Evolutionary conservation across 1,139 yeast genomes (phyloP), one percentile per base, ranked within the genome.

Genomic region (Debaryomyces subglobosus): DNA sequence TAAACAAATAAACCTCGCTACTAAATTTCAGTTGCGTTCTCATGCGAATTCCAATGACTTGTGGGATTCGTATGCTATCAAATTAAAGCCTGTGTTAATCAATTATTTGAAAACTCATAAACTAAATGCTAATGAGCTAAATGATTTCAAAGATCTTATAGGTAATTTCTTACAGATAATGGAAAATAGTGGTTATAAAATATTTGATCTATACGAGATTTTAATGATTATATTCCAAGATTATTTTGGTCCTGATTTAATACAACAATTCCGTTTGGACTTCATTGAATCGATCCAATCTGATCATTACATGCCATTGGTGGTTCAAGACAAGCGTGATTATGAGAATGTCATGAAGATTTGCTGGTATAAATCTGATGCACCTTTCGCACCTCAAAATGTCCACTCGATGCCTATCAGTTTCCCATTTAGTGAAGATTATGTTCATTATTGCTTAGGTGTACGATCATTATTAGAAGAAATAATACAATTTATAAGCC

Each of bases 281-380:
- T 92, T 90, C 65, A 68, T 76, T 39, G 77, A 77, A 13, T 72
- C 86, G 7, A 81, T 91, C 39, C 82, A 83, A 53, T 85, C 86
- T 21, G 97, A 92, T 63, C 96, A 89, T 60, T 89, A 90, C 59
- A 89, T 89, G 89, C 96, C 97, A 8, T 78, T 91, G 70, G 79
- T 80, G 0, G 84, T 91, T 30, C 79, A 83, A 51, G 83, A 82
- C 46, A 65, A 71, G 45, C 72, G 74, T 15, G 80, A 86, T 45
- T 89, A 84, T 63, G 84, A 83, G 18, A 82, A 78, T 59, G 82
- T 86, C 44, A 74, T 84, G 60, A 72, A 74, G 48, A 74, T 84
- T 15, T 79, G 91, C 52, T 91, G 96, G 90, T 87, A 86, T 62
- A 79, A 80, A 50, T 75, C 79, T 12, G 78, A 78, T 42, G 78